Percentiles rank a stretch among this genome's conserved stretches.
Evolutionary conservation across 257 asterid species (phyloP).

Genomic region (Misopates orontium): DNA sequence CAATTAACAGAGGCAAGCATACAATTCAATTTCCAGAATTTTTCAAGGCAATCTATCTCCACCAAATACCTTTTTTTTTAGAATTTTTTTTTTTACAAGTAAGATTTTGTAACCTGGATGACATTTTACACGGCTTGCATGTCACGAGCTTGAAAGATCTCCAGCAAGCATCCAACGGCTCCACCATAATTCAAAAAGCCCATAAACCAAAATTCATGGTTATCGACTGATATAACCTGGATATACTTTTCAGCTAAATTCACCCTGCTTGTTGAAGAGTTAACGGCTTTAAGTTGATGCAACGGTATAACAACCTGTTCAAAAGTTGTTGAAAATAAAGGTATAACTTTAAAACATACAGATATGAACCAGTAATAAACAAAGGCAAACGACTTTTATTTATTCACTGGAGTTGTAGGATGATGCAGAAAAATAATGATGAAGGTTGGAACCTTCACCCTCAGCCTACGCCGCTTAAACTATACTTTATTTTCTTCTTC

Average conservation of each 20-base stretch:
- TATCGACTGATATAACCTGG: conserved; percentile 84
- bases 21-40: conserved; percentile 14
- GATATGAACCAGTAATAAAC: no score
- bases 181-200: conserved; percentile 77
- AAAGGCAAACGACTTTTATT: no score
- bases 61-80: no score
- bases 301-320: conserved; percentile 85
- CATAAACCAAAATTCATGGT: conserved; percentile 97
- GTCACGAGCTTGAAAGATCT: conserved; percentile 41
- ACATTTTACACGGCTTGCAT: conserved; percentile 40
- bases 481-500: no score
- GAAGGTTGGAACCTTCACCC: no score
- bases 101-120: conserved; percentile 10
- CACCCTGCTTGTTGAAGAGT: conserved; percentile 73
- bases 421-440: no score
- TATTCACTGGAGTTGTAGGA: no score
- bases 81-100: conserved; percentile 14
- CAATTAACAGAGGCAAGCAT: conserved; percentile 24
- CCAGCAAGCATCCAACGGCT: conserved; percentile 75
- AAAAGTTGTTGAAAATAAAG: no score
- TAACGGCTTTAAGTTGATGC: conserved; percentile 84
- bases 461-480: no score
- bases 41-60: conserved; percentile 19
- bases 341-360: background rate
- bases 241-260: conserved; percentile 79